Conservation (phyloP, 1,139 yeast species). For the Yueomyces sp. region DNA sequence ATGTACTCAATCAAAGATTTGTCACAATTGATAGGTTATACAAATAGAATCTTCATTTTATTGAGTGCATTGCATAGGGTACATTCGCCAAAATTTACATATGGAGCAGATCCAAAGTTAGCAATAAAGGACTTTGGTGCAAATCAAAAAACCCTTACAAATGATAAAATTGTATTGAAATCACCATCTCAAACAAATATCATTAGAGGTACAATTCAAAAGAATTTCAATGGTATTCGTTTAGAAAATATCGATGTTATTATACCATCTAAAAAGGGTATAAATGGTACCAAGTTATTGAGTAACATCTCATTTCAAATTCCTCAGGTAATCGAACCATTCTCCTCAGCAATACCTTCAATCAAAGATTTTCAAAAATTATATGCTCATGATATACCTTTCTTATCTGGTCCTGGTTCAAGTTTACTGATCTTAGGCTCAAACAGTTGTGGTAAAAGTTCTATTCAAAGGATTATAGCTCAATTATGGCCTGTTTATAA, state of each 20-base stretch:
- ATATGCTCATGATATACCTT: conserved; percentile 5
- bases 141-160: neutral
- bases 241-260: conserved; percentile 76
- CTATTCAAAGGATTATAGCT: conserved; percentile 72
- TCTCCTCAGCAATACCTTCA: conserved; percentile 2
- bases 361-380: conserved; percentile 9
- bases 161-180: neutral
- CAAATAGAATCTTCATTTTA: conserved; percentile 71
- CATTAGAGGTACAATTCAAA: conserved; percentile 72
- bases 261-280: conserved; percentile 55
- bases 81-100: conserved; percentile 57
- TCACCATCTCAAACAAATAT: conserved; percentile 11
- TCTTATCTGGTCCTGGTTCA: neutral
- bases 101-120: conserved; percentile 30
- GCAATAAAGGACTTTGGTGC: neutral
- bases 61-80: conserved; percentile 70
- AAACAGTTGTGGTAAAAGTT: conserved; percentile 84
- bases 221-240: conserved; percentile 66
- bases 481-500: conserved; percentile 87
- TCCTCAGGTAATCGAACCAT: conserved; percentile 26
- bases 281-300: conserved; percentile 42
- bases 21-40: conserved; percentile 83
- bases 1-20: conserved; percentile 92
- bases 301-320: conserved; percentile 52
- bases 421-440: conserved; percentile 74